phyloP scores from a whole-genome alignment of 2,329 filamentous ascomycete species.

The Parastagonospora nodorum region DNA sequence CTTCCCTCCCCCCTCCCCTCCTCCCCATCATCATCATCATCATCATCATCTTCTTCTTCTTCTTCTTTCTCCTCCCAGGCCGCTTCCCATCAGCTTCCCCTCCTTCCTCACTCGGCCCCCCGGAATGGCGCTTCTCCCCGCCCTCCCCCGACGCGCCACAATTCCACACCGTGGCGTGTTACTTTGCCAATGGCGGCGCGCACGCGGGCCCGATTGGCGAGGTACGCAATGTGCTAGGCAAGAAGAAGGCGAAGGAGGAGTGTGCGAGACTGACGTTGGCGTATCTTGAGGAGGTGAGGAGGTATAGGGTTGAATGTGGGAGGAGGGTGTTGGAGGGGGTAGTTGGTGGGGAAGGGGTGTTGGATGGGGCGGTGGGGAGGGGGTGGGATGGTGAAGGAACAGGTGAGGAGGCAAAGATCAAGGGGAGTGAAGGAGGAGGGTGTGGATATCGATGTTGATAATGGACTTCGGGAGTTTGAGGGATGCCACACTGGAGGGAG shows the following conservation, averaged over 20 bases:
- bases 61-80: slow-evolving; percentile 23
- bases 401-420: not conserved
- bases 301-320: slow-evolving; percentile 21
- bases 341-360: slow-evolving; percentile 1
- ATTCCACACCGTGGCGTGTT: slow-evolving; percentile 45
- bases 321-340: slow-evolving; percentile 20
- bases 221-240: slow-evolving; percentile 52
- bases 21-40: not conserved
- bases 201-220: slow-evolving; percentile 46
- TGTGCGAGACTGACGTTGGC: slow-evolving; percentile 50
- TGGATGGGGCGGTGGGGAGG: slow-evolving; percentile 1
- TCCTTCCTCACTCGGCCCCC: slow-evolving; percentile 25
- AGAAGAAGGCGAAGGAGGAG: slow-evolving; percentile 56
- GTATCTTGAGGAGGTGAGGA: slow-evolving; percentile 46
- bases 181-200: slow-evolving; percentile 33
- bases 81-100: too few relatives aligned
- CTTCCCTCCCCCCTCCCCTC: not conserved
- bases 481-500: slow-evolving; percentile 16
- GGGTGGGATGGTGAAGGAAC: not conserved
- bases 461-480: slow-evolving; percentile 13
- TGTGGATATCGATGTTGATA: slow-evolving; percentile 5
- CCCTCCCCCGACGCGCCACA: slow-evolving; percentile 12
- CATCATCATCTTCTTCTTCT: not conserved
- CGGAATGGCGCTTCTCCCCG: slow-evolving; percentile 22
- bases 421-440: not conserved